Conservation (phyloP, 805 yeast genomes). For the Candida morakotiae region DNA sequence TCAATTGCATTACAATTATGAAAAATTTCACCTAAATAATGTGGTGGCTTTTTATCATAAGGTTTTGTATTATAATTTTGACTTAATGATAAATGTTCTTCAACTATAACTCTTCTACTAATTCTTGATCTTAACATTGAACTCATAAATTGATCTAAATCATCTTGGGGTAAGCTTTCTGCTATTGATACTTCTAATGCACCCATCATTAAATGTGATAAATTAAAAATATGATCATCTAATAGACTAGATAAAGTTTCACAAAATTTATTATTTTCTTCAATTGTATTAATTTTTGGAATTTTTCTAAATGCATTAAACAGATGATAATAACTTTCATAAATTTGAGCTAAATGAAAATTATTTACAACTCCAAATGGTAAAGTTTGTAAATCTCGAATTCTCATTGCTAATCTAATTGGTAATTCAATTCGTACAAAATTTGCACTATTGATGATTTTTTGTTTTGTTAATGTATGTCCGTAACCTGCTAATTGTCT, state of each 20-base stretch:
- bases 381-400: constrained; percentile 71
- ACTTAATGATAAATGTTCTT: constrained; percentile 83
- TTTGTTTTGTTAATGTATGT: constrained; percentile 67
- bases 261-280: constrained; percentile 76
- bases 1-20: constrained; percentile 72
- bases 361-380: constrained; percentile 85
- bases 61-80: constrained; percentile 53
- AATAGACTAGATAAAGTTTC: constrained; percentile 57
- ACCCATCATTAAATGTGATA: constrained; percentile 92
- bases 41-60: constrained; percentile 45
- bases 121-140: constrained; percentile 80
- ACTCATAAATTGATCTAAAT: constrained; percentile 72
- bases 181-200: constrained; percentile 75
- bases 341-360: constrained; percentile 80
- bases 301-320: constrained; percentile 80
- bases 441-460: constrained; percentile 78
- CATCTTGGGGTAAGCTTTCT: constrained; percentile 51
- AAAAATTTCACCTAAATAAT: constrained; percentile 74
- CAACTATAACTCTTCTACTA: constrained; percentile 84
- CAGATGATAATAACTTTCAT: constrained; percentile 83
- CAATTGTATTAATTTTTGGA: constrained; percentile 60
- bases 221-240: constrained; percentile 73
- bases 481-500: constrained; percentile 90
- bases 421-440: constrained; percentile 86
- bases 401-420: constrained; percentile 74